A percentile compares a stretch with the other conserved stretches of the same genome.
Conservation (phyloP, 495 filamentous ascomycete genomes). For the Paragyromitra xinjiangensis region DNA sequence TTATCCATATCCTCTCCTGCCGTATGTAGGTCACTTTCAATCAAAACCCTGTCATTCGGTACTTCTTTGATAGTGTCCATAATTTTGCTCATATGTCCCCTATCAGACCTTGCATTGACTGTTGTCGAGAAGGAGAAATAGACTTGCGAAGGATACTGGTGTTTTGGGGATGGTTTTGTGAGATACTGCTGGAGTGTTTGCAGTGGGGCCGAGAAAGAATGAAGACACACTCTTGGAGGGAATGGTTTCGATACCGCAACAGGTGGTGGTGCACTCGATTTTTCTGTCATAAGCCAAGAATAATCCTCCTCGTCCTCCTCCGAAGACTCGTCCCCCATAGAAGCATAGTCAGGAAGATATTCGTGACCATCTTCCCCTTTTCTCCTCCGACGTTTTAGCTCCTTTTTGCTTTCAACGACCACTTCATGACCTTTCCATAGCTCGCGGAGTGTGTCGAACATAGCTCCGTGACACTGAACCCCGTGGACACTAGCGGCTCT, state of each 20-base stretch:
- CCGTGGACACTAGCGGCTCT: constrained; percentile 88
- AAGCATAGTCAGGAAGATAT: constrained; percentile 60
- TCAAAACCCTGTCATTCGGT: constrained; percentile 79
- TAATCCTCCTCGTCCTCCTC: constrained; percentile 29
- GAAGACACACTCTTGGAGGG: constrained; percentile 90
- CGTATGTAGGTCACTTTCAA: constrained; percentile 89
- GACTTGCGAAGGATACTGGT: constrained; percentile 63
- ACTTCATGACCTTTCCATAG: constrained; percentile 87
- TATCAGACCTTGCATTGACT: constrained; percentile 74
- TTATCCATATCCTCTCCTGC: constrained; percentile 86
- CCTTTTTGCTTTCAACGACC: constrained; percentile 70
- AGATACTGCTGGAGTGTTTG: constrained; percentile 82
- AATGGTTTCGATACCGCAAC: constrained; percentile 66
- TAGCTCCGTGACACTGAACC: constrained; percentile 84
- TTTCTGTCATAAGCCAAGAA: constrained; percentile 38
- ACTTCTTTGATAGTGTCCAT: constrained; percentile 74
- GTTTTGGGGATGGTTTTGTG: constrained; percentile 72
- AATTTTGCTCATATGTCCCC: constrained; percentile 62
- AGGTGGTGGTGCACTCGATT: constrained; percentile 54
- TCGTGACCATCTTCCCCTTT: constrained; percentile 63
- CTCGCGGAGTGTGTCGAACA: constrained; percentile 77
- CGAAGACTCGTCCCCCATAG: constrained; percentile 25
- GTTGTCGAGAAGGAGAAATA: constrained; percentile 89
- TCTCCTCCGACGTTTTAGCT: constrained; percentile 61
- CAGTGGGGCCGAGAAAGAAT: constrained; percentile 87